These are phyloP conservation scores for Phoma sp. DNA, from an alignment of 2,329 filamentous ascomycete genomes.

Conservation along the genomic window DNA sequence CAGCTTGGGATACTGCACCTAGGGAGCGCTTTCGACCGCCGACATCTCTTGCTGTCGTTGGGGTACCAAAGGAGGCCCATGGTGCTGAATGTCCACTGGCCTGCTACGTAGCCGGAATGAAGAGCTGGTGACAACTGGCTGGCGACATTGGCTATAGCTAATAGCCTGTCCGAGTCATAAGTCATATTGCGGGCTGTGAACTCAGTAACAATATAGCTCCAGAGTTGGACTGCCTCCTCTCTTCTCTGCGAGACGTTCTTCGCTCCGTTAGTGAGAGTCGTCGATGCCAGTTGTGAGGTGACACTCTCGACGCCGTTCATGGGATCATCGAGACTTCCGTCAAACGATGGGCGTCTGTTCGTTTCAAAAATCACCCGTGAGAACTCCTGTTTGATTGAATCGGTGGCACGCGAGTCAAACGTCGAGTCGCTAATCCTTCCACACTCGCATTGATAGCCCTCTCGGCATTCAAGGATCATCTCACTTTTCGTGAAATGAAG, in stretches of 20 bases:
- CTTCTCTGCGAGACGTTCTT: constrained; percentile 24
- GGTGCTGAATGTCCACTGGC: constrained; percentile 46
- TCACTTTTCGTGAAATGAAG: constrained; percentile 45
- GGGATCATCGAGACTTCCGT: constrained; percentile 9
- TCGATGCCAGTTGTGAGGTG: constrained; percentile 37
- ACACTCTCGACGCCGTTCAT: constrained; percentile 30
- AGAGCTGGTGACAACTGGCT: constrained; percentile 33
- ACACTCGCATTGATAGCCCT: constrained; percentile 46
- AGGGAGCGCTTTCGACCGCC: constrained; percentile 27
- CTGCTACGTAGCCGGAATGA: constrained; percentile 43
- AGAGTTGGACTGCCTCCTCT: constrained; percentile 42
- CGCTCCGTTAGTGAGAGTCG: constrained; percentile 29
- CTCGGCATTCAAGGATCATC: constrained; percentile 46
- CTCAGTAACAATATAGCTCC: constrained; percentile 46
- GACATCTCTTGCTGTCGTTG: constrained; percentile 34
- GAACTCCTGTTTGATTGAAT: constrained; percentile 45
- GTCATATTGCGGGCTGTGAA: constrained; percentile 44
- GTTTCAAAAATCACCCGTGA: constrained; percentile 31
- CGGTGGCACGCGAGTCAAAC: constrained; percentile 41
- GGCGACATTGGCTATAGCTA: constrained; percentile 42
- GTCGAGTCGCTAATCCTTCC: constrained; percentile 38
- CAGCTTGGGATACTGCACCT: constrained; percentile 40
- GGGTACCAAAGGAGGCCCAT: constrained; percentile 46
- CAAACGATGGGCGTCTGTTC: constrained; percentile 11
- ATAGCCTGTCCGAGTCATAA: constrained; percentile 40